Evolutionary conservation across 2,329 filamentous ascomycete genomes (phyloP), one percentile per base, ranked within the genome.

Genomic region (Aspergillus ochraceoroseus): DNA sequence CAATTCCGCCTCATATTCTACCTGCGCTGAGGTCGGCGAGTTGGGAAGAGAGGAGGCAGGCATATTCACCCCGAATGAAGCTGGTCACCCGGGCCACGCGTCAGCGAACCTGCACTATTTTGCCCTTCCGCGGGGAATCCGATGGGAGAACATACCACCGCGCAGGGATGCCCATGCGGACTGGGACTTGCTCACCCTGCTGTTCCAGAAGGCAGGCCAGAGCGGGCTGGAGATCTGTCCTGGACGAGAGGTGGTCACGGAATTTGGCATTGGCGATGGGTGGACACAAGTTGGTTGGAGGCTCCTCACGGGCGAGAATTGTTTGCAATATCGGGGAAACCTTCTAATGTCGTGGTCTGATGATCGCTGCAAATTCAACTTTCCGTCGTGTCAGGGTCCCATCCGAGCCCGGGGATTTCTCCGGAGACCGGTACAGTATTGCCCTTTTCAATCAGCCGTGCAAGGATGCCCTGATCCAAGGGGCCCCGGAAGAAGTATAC

Each of bases 271-370:
- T 31, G 76, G 76, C 1, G 77, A 82, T 52, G 61, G 61, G 0
- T 83, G 80, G 80, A 83, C 79, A 7, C 76, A 76, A 43, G 71
- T 83, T n/a, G 72, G 77, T 46, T 74, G 74, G 4, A 62, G 56
- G 2, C n/a, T n/a, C n/a, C n/a, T n/a, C n/a, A 65, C 66, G 0
- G 75, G 71, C 1, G 72, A 73, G 45, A 77, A n/a, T 80, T 40
- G 74, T 83, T 6, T 82, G 79, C 59, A 82, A 82, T 51, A 79
- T 82, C 45, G 80, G 80, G 3, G 79, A 83, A n/a, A n/a, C 54
- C 63, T 83, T 39, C 66, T 83, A 11, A 82, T 83, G 80, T 74
- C 69, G 28, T 82, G 79, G 78, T 77, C 72, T 18, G 79, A 83
- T 54, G 80, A 83, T 57, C 71, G 78, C 13, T 82, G 83, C 66